Evolutionary conservation across 768 basidiomycete species (phyloP), one percentile per base, ranked within the genome.

Genomic region (Cystofilobasidium capitatum): DNA sequence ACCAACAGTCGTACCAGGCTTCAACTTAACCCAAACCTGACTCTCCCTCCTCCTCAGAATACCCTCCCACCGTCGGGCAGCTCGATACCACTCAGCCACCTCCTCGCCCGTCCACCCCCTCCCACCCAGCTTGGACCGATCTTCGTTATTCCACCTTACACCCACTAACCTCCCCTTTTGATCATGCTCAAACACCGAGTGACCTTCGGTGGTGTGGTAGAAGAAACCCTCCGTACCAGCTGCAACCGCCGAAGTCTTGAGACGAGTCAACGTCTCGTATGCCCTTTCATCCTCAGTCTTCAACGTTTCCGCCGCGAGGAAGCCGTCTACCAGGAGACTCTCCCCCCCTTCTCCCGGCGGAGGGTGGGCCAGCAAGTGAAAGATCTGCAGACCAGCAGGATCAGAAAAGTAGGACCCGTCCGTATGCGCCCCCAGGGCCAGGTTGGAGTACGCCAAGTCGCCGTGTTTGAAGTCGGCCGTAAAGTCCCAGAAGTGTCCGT

Each of bases 401-500:
- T 97, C 90, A 31, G 88, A 88, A 82, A 90, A 81, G 70, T 87
- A 88, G 13, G 85, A 85, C 49, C 81, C 85, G 70, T 88, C 86
- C 0, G 86, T 87, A 75, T 99, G 94, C 0, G 90, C 91, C 4
- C 83, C 85, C 9, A 99, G 83, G 0, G 87, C 88, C 54, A 94
- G 78, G 8, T 86, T 89, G 5, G 91, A 91, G 79, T 99, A 99
- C 0, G 94, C 92, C 10, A 91, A 88, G 76, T 99, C 94, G 16
- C 91, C 91, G 72, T 87, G 91, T n/a, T 86, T 85, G 26, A 93
- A 81, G 74, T 94, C 86, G 0, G 93, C 85, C 0, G 91, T 96
- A 74, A 98, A 94, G 73, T 97, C 91, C 93, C 94, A 99, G 78
- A 97, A 93, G 66, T 85, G 86, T 39, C 93, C 94, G 73, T 98